Conservation (phyloP, 139 green algal species). For the Chlorella sp. region DNA sequence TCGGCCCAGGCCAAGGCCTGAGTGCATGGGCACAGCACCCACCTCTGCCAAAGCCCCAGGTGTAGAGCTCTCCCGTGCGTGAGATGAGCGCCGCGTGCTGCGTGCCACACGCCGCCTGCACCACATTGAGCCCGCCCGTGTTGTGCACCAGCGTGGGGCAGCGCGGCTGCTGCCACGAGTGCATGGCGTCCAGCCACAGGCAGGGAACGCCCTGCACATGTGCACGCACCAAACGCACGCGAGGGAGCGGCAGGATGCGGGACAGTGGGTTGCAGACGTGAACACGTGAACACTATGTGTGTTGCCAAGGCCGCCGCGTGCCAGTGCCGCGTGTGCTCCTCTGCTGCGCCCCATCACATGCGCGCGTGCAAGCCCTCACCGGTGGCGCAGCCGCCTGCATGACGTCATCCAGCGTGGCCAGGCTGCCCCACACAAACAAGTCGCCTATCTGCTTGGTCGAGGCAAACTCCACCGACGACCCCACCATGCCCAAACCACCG, state of each 20-base stretch:
- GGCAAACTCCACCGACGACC: neutral
- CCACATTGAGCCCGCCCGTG: slow-evolving; percentile 49
- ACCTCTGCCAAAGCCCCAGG: slow-evolving; percentile 47
- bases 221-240: too few relatives aligned
- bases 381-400: neutral
- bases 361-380: too few relatives aligned
- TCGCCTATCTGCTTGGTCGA: slow-evolving; percentile 42
- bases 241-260: too few relatives aligned
- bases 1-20: neutral
- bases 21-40: neutral
- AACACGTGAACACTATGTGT: too few relatives aligned
- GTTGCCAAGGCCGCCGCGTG: too few relatives aligned
- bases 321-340: too few relatives aligned
- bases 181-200: slow-evolving; percentile 10
- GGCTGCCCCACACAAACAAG: slow-evolving; percentile 60
- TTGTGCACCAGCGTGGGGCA: slow-evolving; percentile 44
- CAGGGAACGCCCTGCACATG: neutral
- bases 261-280: too few relatives aligned
- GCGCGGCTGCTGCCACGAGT: slow-evolving; percentile 28
- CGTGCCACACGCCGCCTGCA: slow-evolving; percentile 30
- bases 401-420: slow-evolving; percentile 13
- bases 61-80: slow-evolving; percentile 52
- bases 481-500: neutral
- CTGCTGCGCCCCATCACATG: too few relatives aligned
- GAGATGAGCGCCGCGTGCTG: slow-evolving; percentile 52